Evolutionary conservation across 164 flowering plant species (phyloP), one percentile per base, ranked within the genome.

Genomic region (Buxus sempervirens): DNA sequence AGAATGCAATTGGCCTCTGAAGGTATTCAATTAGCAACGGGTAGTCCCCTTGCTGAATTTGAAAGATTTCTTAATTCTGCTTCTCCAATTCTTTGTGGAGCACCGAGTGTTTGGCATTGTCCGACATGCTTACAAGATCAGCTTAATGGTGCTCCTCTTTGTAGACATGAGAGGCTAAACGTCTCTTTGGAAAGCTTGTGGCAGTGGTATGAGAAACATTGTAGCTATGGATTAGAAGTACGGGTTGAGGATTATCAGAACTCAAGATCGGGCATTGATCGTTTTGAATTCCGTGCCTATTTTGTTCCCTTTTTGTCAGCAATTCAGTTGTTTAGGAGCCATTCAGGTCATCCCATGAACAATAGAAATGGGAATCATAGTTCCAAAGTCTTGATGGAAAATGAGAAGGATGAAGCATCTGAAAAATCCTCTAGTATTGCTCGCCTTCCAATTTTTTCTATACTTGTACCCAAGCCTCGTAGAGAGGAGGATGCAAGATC

Each of bases 221-320:
- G 90, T 57, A 79, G 79, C 70, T 90, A 81, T 72, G 96, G 96
- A 1, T 68, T 90, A 70, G 87, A 87, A 83, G 81, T 90, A 25
- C 81, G 67, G 74, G 82, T 72, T 18, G 79, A 81, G 60, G 88
- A 82, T 61, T 70, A 20, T 68, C 72, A 51, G 56, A 75, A 70
- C 56, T 38, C 71, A 19, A 80, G 82, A 74, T 54, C 72, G 63
- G 83, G 85, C 20, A 54, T 62, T 61, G 79, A 75, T 66, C 64
- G 55, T 18, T 70, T 61, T 27, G 65, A 63, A 16, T 85, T 79
- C 67, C 69, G 77, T 68, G 89, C 90, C 28, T 84, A 90, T 75
- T 90, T 87, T 83, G 90, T 82, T 57, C 96, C 96, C 49, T 82
- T 51, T 66, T 75, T 90, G 65, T 90, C 96, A 54, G 96, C 91